A percentile compares a stretch with the other conserved stretches of the same genome.
These are phyloP conservation scores for Carex sylvatica DNA, from an alignment of 202 grass and related monocot genomes.

Conservation along the genomic window DNA sequence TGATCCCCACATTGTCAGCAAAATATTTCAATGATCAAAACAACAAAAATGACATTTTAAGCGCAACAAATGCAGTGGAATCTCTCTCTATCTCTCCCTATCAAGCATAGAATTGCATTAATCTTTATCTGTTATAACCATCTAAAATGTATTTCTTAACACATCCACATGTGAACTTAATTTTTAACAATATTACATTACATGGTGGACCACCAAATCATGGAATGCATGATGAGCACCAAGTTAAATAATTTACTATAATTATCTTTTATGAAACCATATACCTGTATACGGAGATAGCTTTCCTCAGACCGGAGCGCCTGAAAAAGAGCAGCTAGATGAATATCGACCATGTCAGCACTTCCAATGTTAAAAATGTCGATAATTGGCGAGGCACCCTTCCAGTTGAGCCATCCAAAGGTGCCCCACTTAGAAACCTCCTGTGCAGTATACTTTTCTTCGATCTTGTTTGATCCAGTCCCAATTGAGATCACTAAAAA, in stretches of 20 bases:
- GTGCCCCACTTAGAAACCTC: constrained; percentile 55
- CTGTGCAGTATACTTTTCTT: constrained; percentile 34
- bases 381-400: constrained; percentile 39
- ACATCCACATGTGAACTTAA: neutral
- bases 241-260: neutral
- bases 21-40: neutral
- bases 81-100: neutral
- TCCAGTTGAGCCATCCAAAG: constrained; percentile 56
- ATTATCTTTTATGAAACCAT: neutral
- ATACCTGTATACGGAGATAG: constrained; percentile 70
- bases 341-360: constrained; percentile 74
- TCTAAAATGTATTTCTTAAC: neutral
- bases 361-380: constrained; percentile 60
- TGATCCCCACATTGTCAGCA: constrained; percentile 1
- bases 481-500: constrained; percentile 68
- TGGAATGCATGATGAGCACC: neutral
- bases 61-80: neutral
- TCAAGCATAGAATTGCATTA: neutral
- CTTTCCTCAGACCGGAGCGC: constrained; percentile 37
- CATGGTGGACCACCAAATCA: neutral
- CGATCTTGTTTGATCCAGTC: constrained; percentile 41
- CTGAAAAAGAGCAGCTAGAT: constrained; percentile 57
- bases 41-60: neutral
- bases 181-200: neutral
- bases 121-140: too few relatives aligned